Evolutionary conservation across 345 rosid species (phyloP).

Genomic region (Moringa oleifera): DNA sequence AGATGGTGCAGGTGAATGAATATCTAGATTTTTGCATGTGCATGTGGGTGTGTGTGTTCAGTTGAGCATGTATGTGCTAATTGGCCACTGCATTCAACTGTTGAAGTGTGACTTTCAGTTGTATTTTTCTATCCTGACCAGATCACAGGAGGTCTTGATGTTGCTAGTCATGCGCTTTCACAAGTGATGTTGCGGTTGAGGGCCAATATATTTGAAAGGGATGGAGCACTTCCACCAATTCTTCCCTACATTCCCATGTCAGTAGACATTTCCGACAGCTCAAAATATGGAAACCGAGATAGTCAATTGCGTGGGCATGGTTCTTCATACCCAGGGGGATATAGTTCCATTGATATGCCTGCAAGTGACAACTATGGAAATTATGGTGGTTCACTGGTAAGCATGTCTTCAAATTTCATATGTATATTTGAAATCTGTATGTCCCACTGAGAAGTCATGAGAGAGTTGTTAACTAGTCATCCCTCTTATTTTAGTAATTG

Average conservation of each 20-base stretch:
- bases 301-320: conserved; percentile 71
- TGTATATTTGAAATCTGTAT: conserved; percentile 7
- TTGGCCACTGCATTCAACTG: conserved; percentile 1
- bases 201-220: conserved; percentile 85
- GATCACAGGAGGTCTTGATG: conserved; percentile 93
- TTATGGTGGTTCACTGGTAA: conserved; percentile 73
- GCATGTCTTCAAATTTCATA: background rate
- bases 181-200: conserved; percentile 76
- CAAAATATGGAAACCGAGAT: conserved; percentile 52
- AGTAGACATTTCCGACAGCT: conserved; percentile 39
- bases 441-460: conserved; percentile 33
- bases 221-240: conserved; percentile 79
- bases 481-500: conserved; percentile 18
- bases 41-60: background rate
- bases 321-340: conserved; percentile 64
- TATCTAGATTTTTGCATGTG: conserved; percentile 2
- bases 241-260: conserved; percentile 82
- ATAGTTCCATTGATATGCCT: conserved; percentile 58
- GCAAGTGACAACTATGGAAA: conserved; percentile 58
- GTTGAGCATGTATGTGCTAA: background rate
- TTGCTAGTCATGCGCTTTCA: conserved; percentile 89
- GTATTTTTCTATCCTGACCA: conserved; percentile 19
- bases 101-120: background rate
- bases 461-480: background rate
- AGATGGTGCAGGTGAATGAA: conserved; percentile 88